Evolutionary conservation across 108 stramenopile genomes (phyloP).

Genomic region (Bacterosira constricta): DNA sequence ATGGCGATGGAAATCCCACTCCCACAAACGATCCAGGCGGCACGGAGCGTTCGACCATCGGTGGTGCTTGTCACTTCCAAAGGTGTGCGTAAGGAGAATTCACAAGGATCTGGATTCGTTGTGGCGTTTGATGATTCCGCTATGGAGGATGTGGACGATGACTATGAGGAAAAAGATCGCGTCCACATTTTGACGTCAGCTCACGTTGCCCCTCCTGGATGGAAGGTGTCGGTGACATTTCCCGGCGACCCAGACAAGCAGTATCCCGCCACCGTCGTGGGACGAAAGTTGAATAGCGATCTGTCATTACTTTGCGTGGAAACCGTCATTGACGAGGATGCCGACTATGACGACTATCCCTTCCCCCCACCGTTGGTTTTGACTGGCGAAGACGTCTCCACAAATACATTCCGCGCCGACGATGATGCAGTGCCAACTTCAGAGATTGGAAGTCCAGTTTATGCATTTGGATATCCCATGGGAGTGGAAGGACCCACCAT

Average conservation of each 20-base stretch:
- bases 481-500: conserved; percentile 57
- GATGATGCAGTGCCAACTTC: conserved; percentile 4
- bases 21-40: conserved; percentile 30
- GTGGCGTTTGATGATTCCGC: conserved; percentile 41
- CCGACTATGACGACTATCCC: conserved; percentile 26
- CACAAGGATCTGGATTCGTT: conserved; percentile 58
- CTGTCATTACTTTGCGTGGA: conserved; percentile 51
- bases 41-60: conserved; percentile 43
- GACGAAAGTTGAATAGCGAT: conserved; percentile 53
- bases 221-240: conserved; percentile 47
- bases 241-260: conserved; percentile 33
- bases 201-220: conserved; percentile 59
- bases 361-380: conserved; percentile 39
- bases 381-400: conserved; percentile 35
- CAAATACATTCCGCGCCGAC: conserved; percentile 9
- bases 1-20: conserved; percentile 18
- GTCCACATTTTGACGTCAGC: conserved; percentile 50
- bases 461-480: conserved; percentile 60
- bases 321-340: conserved; percentile 26
- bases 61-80: conserved; percentile 56
- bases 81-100: conserved; percentile 55
- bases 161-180: conserved; percentile 14
- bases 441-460: conserved; percentile 50
- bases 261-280: conserved; percentile 51
- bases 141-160: conserved; percentile 3